Evolutionary conservation across 2,329 filamentous ascomycete genomes (phyloP), one percentile per base, ranked within the genome.

Genomic region (Huntiella decipiens): DNA sequence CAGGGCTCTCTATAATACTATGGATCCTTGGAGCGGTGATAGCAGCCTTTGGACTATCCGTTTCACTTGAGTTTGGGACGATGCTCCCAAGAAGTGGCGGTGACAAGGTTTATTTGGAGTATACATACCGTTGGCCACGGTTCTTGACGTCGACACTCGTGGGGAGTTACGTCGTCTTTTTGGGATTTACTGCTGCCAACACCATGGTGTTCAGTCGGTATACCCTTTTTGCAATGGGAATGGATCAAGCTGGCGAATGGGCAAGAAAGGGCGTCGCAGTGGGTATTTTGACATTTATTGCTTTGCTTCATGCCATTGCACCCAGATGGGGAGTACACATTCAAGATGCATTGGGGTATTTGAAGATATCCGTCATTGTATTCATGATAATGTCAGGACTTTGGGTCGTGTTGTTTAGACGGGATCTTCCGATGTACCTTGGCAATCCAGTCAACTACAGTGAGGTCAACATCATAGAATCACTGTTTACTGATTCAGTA

Each of bases 61-160:
- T 82, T 0, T 69, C 68, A 5, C 65, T 83, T 43, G 79, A 84
- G 54, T 79, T 74, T 53, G 79, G 79, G 0, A 77, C 70, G 53
- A 81, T 82, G 77, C 61, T 83, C 11, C 79, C 79, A 12, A 66
- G 77, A 0, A 79, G 73, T 1, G 79, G 79, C 5, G 79, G 77
- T 17, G 65, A 72, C 19, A 83, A 82, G 58, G 75, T 82, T 5
- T 82, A 82, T 54, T 67, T 83, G 38, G 78, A 83, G 57, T 79
- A 77, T 56, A 74, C 74, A 0, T 82, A 79, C 56, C 68, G 70
- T 2, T 63, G 64, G 31, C 79, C 79, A 1, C 66, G 68, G 4
- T 76, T 79, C 50, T 64, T 83, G 3, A 74, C 75, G 0, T 77
- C 76, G 2, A 76, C 73, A 0, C 56, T 82, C 12, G 63, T 82